These are phyloP conservation scores for Solanum pinnatisectum DNA, from an alignment of 257 asterid genomes.

Conservation along the genomic window DNA sequence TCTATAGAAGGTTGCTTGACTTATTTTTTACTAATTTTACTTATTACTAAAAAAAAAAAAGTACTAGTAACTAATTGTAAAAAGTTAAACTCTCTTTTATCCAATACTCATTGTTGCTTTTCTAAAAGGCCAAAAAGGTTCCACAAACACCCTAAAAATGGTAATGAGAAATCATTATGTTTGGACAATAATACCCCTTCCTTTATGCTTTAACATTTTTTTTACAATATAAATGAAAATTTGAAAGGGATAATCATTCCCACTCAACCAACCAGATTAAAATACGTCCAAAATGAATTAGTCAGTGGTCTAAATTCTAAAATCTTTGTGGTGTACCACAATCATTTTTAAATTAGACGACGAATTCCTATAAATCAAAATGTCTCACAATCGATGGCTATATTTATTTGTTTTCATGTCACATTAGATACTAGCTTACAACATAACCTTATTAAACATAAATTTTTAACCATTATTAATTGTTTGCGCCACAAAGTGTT, in stretches of 20 bases:
- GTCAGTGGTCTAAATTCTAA: background rate
- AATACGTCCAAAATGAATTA: background rate
- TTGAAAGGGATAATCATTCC: background rate
- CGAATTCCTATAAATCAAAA: background rate
- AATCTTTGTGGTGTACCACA: background rate
- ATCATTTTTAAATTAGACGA: background rate
- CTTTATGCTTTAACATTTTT: background rate
- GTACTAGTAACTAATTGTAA: background rate
- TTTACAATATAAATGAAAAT: background rate
- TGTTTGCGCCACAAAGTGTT: background rate
- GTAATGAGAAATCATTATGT: background rate
- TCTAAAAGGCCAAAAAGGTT: background rate
- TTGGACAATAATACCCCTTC: background rate
- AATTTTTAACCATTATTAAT: background rate
- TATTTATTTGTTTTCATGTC: background rate
- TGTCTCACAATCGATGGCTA: background rate
- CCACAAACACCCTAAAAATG: background rate
- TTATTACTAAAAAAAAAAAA: background rate
- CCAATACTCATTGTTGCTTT: background rate
- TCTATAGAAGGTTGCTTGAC: background rate
- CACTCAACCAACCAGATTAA: background rate
- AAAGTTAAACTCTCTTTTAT: background rate
- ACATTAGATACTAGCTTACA: background rate
- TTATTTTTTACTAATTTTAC: background rate
- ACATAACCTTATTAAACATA: background rate